phyloP scores from a whole-genome alignment of 768 basidiomycete genomes.

The Russula griseocarnosa region DNA sequence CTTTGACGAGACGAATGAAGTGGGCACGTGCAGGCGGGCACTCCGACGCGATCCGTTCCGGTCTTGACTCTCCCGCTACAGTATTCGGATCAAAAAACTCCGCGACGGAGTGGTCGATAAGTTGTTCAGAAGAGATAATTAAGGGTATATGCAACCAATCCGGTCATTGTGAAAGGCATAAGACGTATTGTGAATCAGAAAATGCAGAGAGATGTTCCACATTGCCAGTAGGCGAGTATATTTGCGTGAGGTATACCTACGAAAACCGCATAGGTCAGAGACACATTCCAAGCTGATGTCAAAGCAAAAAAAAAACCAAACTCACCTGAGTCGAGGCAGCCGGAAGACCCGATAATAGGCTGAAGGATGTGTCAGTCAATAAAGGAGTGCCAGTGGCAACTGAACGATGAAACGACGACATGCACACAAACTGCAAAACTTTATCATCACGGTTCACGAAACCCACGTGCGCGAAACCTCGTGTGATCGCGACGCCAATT shows the following conservation, averaged over 20 bases:
- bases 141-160: slow-evolving; percentile 24
- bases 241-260: slow-evolving; percentile 61
- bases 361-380: slow-evolving; percentile 44
- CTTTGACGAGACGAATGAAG: too few relatives aligned
- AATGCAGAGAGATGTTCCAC: slow-evolving; percentile 60
- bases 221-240: slow-evolving; percentile 60
- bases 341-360: slow-evolving; percentile 26
- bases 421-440: slow-evolving; percentile 62
- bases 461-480: slow-evolving; percentile 45
- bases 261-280: not conserved
- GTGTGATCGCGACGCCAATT: slow-evolving; percentile 53
- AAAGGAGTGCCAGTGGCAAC: slow-evolving; percentile 35
- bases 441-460: slow-evolving; percentile 51
- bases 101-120: not conserved
- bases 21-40: too few relatives aligned
- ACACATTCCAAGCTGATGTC: not conserved
- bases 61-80: too few relatives aligned
- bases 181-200: slow-evolving; percentile 48
- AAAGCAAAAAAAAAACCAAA: not conserved
- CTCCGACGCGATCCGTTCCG: too few relatives aligned
- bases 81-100: too few relatives aligned
- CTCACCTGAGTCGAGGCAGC: slow-evolving; percentile 25
- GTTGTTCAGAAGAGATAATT: slow-evolving; percentile 21
- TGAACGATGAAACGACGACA: slow-evolving; percentile 48
- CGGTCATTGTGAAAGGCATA: slow-evolving; percentile 27